These are phyloP conservation scores for Chlamydomonas schloesseri DNA, from an alignment of 139 green algal species.

Conservation along the genomic window DNA sequence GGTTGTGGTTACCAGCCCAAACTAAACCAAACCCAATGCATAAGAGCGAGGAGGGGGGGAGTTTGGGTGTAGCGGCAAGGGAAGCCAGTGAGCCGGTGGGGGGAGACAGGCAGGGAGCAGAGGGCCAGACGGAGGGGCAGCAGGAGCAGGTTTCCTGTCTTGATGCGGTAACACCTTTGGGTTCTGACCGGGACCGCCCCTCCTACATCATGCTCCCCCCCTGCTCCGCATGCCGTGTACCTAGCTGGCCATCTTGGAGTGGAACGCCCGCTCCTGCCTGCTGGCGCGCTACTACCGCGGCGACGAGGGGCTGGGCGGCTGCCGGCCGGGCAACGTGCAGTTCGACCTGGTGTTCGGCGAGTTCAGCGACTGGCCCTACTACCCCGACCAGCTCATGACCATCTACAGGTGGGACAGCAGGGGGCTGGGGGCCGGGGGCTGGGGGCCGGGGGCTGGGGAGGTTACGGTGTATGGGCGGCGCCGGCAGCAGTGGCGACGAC, in stretches of 20 bases:
- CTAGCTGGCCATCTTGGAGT: conserved; percentile 28
- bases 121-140: too few relatives aligned
- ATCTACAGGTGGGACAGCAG: conserved; percentile 25
- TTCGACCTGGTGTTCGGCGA: conserved; percentile 48
- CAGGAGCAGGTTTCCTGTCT: too few relatives aligned
- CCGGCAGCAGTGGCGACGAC: too few relatives aligned
- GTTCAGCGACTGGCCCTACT: conserved; percentile 49
- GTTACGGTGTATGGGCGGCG: too few relatives aligned
- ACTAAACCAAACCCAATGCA: too few relatives aligned
- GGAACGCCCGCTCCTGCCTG: conserved; percentile 41
- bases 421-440: background rate
- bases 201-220: too few relatives aligned
- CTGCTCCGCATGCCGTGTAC: too few relatives aligned
- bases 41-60: background rate
- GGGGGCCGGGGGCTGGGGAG: background rate
- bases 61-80: too few relatives aligned
- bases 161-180: too few relatives aligned
- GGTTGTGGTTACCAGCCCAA: background rate
- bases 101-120: too few relatives aligned
- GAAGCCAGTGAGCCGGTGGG: too few relatives aligned
- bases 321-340: conserved; percentile 20
- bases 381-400: conserved; percentile 47
- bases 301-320: conserved; percentile 28
- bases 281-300: conserved; percentile 33
- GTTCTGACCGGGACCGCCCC: too few relatives aligned